Percentiles rank a stretch among this genome's conserved stretches.
phyloP scores from a whole-genome alignment of 345 rosid genomes.

The Gossypium rotundifolium region DNA sequence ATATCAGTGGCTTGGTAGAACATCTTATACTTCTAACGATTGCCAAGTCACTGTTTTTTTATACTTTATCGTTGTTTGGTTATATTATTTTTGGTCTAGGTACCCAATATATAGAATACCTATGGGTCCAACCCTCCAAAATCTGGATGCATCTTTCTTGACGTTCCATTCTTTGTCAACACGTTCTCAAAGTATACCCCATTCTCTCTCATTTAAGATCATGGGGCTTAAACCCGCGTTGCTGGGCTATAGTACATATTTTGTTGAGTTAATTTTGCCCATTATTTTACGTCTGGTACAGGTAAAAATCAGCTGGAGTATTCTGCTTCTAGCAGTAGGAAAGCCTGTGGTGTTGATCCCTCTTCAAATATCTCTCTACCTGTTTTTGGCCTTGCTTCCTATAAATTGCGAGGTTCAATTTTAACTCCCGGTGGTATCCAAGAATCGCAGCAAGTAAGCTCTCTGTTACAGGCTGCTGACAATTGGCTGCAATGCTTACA shows the following conservation, averaged over 20 bases:
- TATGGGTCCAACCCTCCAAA: slow-evolving; percentile 60
- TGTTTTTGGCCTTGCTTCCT: slow-evolving; percentile 67
- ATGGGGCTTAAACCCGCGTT: background rate
- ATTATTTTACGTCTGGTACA: slow-evolving; percentile 16
- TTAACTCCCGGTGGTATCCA: slow-evolving; percentile 39
- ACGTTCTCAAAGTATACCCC: slow-evolving; percentile 35
- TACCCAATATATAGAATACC: slow-evolving; percentile 90
- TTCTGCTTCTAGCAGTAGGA: slow-evolving; percentile 24
- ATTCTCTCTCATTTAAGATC: background rate
- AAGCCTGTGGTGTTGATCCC: slow-evolving; percentile 27
- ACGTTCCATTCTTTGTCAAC: slow-evolving; percentile 75
- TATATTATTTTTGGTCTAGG: slow-evolving; percentile 36
- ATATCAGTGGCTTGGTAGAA: slow-evolving; percentile 76
- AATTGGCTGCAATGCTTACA: slow-evolving; percentile 38
- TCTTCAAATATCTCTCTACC: slow-evolving; percentile 43
- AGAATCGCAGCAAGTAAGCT: slow-evolving; percentile 34
- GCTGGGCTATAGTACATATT: background rate
- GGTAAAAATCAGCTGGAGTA: slow-evolving; percentile 32
- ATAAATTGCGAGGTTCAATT: slow-evolving; percentile 57
- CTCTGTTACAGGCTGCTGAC: slow-evolving; percentile 42
- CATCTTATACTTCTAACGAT: slow-evolving; percentile 8
- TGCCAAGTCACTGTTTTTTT: slow-evolving; percentile 7
- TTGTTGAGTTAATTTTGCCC: background rate
- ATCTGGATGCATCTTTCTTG: slow-evolving; percentile 72
- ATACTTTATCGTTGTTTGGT: slow-evolving; percentile 4